These are phyloP conservation scores for Zymoseptoria crescenta DNA, from an alignment of 2,329 filamentous ascomycete species.

Conservation along the genomic window DNA sequence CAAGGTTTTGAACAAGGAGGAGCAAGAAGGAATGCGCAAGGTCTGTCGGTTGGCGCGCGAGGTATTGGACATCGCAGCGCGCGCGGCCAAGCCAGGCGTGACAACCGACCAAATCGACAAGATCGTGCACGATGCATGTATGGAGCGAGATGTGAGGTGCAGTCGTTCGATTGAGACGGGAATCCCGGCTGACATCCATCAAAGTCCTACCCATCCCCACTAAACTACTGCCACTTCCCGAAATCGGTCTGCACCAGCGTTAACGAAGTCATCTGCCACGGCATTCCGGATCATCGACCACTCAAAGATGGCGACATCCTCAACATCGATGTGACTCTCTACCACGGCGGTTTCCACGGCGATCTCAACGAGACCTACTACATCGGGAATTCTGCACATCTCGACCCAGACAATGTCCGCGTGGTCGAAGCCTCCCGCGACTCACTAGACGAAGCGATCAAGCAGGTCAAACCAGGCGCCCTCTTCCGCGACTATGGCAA, in stretches of 20 bases:
- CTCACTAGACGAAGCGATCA: slow-evolving; percentile 83
- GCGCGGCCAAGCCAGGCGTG: slow-evolving; percentile 77
- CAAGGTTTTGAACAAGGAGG: slow-evolving; percentile 69
- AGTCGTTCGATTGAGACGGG: not conserved
- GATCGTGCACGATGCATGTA: slow-evolving; percentile 86
- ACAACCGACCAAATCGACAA: slow-evolving; percentile 95
- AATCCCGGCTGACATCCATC: slow-evolving; percentile 8
- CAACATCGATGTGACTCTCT: slow-evolving; percentile 93
- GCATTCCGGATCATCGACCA: slow-evolving; percentile 84
- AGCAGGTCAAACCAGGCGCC: slow-evolving; percentile 85
- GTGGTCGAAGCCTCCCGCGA: slow-evolving; percentile 87
- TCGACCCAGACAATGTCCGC: slow-evolving; percentile 77
- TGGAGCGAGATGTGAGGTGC: slow-evolving; percentile 74
- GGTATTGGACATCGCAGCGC: slow-evolving; percentile 84
- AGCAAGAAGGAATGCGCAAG: slow-evolving; percentile 84
- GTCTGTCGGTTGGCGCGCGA: slow-evolving; percentile 82
- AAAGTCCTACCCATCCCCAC: slow-evolving; percentile 85
- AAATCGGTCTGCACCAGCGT: slow-evolving; percentile 95
- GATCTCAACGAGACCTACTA: slow-evolving; percentile 99
- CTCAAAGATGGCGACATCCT: slow-evolving; percentile 90
- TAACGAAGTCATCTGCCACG: slow-evolving; percentile 98
- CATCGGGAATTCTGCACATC: slow-evolving; percentile 77
- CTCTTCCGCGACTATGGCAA: slow-evolving; percentile 90
- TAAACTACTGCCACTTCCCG: slow-evolving; percentile 94
- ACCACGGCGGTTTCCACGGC: slow-evolving; percentile 89